Base-by-base conservation (phyloP, 75 land plant species). In the Sequoiadendron giganteum region DNA sequence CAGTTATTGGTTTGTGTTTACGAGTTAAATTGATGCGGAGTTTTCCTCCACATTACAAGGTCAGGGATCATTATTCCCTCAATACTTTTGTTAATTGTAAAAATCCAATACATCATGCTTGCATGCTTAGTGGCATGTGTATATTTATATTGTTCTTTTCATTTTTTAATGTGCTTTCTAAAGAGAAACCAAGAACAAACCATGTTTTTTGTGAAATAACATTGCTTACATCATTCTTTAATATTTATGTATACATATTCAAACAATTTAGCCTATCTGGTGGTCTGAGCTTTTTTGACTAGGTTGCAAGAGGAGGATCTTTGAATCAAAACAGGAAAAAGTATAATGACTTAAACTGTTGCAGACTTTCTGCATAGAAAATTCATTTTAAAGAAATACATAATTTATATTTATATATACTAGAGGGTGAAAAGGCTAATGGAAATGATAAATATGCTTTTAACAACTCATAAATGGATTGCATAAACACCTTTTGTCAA, bases 31-130 rank as follows among this genome's bases (percentile, higher is more conserved):
- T 97, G 19, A 94, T 94, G 89, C 92, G 93, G 15, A 90, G 85
- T 85, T 95, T 97, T 54, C 97, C 97, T 43, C 93, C 96, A 4
- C 95, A 95, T 86, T 97, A 90, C 84, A 97, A 97, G 97, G 99
- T 96, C 34, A 79, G 88, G 32, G 30, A 82, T 13, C 55, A 52
- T 52, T 52, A 52, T 52, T 52, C 16, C 55, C 55, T 49, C 55
- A 13, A 11, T 52, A 14, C 13, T 52, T 52, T 52, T 52, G 55
- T 52, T 52, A 52, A 52, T 52, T 52, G 55, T 52, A 52, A 52
- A 52, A 52, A 14, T 52, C 2, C 0, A 0, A 14, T 14, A 14
- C 55, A 52, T 52, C 55, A 52, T 52, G 55, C 14, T 52, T 32
- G 38, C 14, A 75, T 75, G 77, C 77, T 32, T 75, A 75, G 77